These are phyloP conservation scores for Schizosaccharomyces cryophilus DNA, from an alignment of 805 yeast genomes.

Conservation along the genomic window DNA sequence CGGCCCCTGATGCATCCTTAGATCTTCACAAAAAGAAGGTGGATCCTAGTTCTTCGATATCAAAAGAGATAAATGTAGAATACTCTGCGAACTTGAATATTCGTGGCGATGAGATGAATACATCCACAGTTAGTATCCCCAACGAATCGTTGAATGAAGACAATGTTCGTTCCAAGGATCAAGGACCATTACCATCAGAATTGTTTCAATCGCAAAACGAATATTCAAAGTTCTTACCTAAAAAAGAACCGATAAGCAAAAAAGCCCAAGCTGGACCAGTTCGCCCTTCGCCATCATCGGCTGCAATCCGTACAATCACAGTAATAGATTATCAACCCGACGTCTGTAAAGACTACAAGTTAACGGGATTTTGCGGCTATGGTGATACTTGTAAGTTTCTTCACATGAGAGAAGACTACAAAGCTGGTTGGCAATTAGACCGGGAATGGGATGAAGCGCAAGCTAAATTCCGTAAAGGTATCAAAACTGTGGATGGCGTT, in stretches of 20 bases:
- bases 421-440: slow-evolving; percentile 38
- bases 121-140: background rate
- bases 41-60: background rate
- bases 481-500: slow-evolving; percentile 5
- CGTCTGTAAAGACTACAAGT: slow-evolving; percentile 72
- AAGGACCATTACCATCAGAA: background rate
- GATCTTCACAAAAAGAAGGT: background rate
- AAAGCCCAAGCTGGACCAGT: background rate
- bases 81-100: background rate
- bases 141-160: background rate
- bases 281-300: background rate
- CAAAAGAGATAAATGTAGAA: background rate
- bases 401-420: slow-evolving; percentile 70
- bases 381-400: slow-evolving; percentile 92
- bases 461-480: slow-evolving; percentile 7
- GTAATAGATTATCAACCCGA: slow-evolving; percentile 76
- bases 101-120: background rate
- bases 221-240: background rate
- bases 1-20: background rate
- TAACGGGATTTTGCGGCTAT: slow-evolving; percentile 87
- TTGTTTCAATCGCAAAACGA: background rate
- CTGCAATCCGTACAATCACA: slow-evolving; percentile 34
- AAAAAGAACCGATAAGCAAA: background rate
- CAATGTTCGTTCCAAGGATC: background rate
- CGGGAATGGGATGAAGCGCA: slow-evolving; percentile 40